Evolutionary conservation across 305 asterid species (phyloP), one percentile per base, ranked within the genome.

Genomic region (Fraxinus latifolia): DNA sequence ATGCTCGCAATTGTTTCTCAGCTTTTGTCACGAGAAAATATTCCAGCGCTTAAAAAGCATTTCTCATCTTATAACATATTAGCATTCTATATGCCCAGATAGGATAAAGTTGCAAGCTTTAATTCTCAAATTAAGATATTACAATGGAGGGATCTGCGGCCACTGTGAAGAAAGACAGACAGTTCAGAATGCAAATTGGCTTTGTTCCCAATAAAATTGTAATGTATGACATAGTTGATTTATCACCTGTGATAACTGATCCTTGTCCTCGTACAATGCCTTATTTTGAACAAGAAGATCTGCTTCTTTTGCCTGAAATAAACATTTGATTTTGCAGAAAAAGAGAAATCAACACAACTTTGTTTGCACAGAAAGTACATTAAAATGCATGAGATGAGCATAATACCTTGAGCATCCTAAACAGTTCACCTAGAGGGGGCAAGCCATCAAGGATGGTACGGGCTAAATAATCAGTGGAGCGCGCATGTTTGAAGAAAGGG

Each of bases 381-480:
- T 83, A 84, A 87, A 81, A 80, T 76, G 86, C 77, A 71, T 34
- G 70, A 85, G 89, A 85, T 76, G 77, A 85, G 91, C 84, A 87
- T 78, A 82, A 86, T 87, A 96, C 99, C 99, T 96, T 96, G 86
- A 96, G 95, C 78, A 87, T 84, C 94, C 94, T 93, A 90, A 89
- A 96, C 88, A 97, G 98, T 82, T 96, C 99, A 88, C 97, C 98
- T 75, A 96, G 88, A 88, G 97, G 94, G 62, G 93, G 82, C 86
- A 96, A 88, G 79, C 94, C 97, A 75, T 91, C 91, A 83, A 94
- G 91, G 87, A 94, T 88, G 60, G 89, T 79, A 17, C 90, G 95
- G 37, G 89, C 89, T 88, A 96, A 88, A 85, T 88, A 94, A 42
- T 94, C 97, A 76, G 76, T 78, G 34, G 97, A 81, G 27, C 94